Conservation (phyloP, 2,329 filamentous ascomycete species). For the Verticillium nubilum region DNA sequence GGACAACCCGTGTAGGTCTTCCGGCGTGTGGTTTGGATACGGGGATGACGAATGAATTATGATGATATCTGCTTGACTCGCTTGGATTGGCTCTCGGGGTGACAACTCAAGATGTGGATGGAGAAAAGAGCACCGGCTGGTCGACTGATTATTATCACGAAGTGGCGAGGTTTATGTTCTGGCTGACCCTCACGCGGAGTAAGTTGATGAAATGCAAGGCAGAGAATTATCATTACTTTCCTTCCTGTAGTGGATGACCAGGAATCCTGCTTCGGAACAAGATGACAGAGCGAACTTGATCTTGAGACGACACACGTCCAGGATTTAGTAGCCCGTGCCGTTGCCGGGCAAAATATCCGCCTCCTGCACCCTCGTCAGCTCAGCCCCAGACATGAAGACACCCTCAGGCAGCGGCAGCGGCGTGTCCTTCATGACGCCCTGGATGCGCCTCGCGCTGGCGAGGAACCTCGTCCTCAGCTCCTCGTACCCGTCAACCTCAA, state of each 20-base stretch:
- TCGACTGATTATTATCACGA: too few relatives aligned
- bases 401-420: conserved; percentile 21
- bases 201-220: background rate
- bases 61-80: too few relatives aligned
- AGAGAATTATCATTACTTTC: background rate
- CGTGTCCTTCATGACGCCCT: conserved; percentile 16
- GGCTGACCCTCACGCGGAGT: too few relatives aligned
- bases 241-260: background rate
- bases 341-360: background rate
- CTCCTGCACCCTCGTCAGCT: background rate
- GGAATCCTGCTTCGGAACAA: too few relatives aligned
- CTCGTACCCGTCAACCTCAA: conserved; percentile 22
- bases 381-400: conserved; percentile 9
- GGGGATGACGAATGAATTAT: background rate
- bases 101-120: too few relatives aligned
- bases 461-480: conserved; percentile 25
- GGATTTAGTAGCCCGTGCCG: background rate
- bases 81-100: too few relatives aligned
- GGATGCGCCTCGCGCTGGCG: conserved; percentile 24
- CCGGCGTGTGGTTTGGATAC: background rate
- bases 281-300: too few relatives aligned
- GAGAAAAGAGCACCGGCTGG: too few relatives aligned
- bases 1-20: too few relatives aligned
- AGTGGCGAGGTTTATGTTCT: too few relatives aligned
- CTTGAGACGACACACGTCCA: background rate